Evolutionary conservation across 192 early-diverging fungal genomes (phyloP).

Genomic region (Podila horticola): DNA sequence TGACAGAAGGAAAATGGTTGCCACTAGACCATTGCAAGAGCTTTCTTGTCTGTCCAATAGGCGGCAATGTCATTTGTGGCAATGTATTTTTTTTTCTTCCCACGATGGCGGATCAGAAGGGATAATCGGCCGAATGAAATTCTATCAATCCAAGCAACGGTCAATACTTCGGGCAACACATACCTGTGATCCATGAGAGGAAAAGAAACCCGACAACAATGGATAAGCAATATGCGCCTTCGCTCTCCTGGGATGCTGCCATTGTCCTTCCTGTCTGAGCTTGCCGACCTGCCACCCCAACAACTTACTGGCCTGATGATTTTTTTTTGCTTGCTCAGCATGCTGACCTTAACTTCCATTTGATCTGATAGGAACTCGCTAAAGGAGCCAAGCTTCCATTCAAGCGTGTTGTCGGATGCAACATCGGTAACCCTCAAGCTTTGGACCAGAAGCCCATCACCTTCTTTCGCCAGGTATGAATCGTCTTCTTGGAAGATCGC

Average conservation of each 20-base stretch:
- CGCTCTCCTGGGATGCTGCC: too few species aligned
- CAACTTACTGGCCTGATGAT: too few species aligned
- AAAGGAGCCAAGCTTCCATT: slow-evolving; percentile 43
- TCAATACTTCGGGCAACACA: too few species aligned
- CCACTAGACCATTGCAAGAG: background rate
- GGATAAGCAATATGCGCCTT: background rate
- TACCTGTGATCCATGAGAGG: too few species aligned
- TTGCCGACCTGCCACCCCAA: too few species aligned
- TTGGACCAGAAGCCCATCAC: slow-evolving; percentile 83
- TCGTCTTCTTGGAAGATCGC: background rate
- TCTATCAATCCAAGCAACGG: background rate
- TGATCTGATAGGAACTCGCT: slow-evolving; percentile 49
- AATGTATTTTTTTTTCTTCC: background rate
- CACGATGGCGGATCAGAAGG: background rate
- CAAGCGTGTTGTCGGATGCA: slow-evolving; percentile 52
- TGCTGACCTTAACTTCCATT: background rate
- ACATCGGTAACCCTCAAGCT: slow-evolving; percentile 59
- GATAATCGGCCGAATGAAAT: slow-evolving; percentile 1
- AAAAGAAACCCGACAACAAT: background rate
- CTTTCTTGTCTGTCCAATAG: background rate
- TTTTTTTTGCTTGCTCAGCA: background rate
- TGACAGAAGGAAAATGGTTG: background rate
- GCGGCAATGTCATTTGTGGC: background rate
- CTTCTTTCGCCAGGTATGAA: slow-evolving; percentile 91
- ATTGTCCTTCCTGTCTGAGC: too few species aligned